Evolutionary conservation across 225 moss, liverwort and hornwort species (phyloP).

Genomic region (Polytrichum commune): DNA sequence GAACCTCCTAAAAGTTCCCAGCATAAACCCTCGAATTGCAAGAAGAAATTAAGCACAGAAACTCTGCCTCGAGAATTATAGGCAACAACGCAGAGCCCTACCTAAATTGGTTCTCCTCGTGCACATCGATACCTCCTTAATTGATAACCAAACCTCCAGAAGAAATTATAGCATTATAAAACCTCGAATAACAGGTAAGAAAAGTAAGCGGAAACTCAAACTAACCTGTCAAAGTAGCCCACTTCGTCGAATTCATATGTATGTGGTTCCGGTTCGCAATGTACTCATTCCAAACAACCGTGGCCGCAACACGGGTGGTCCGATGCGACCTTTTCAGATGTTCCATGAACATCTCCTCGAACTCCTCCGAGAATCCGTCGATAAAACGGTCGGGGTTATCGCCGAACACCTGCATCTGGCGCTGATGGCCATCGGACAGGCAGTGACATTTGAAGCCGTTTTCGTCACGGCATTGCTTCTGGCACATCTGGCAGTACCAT

Average conservation of each 20-base stretch:
- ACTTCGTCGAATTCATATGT: constrained; percentile 86
- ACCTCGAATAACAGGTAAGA: background rate
- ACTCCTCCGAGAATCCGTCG: constrained; percentile 87
- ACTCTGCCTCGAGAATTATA: background rate
- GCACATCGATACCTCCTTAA: background rate
- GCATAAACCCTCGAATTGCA: no score
- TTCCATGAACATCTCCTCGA: constrained; percentile 75
- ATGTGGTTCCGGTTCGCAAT: constrained; percentile 84
- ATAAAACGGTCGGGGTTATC: constrained; percentile 84
- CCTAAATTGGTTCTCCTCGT: background rate
- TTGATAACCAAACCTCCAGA: background rate
- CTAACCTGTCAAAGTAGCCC: constrained; percentile 74
- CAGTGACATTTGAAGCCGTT: constrained; percentile 94
- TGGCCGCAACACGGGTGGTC: constrained; percentile 73
- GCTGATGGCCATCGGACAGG: constrained; percentile 82
- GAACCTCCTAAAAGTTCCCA: background rate
- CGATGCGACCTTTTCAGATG: constrained; percentile 78
- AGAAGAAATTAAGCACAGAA: background rate
- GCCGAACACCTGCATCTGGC: constrained; percentile 91
- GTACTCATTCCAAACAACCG: constrained; percentile 89
- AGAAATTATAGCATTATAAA: background rate
- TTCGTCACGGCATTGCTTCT: constrained; percentile 91
- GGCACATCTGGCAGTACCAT: constrained; percentile 98
- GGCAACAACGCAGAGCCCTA: background rate
- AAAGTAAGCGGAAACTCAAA: background rate